Percentiles rank a stretch among this genome's conserved stretches.
phyloP scores from a whole-genome alignment of 805 yeast genomes.

The Wickerhamomyces hampshirensis region DNA sequence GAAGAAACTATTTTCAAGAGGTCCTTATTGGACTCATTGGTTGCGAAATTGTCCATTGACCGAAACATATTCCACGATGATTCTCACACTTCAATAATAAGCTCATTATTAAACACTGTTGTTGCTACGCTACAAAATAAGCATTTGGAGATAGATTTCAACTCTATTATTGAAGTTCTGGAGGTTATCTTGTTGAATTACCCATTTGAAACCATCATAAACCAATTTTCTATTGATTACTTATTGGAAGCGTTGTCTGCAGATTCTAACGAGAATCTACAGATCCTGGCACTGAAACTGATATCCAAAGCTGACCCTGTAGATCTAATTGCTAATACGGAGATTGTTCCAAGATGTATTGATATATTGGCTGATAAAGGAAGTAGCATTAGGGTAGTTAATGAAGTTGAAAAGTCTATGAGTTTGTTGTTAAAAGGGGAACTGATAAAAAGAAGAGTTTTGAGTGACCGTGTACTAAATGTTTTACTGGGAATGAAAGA shows the following conservation, averaged over 20 bases:
- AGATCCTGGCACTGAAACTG: slow-evolving; percentile 18
- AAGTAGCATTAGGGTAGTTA: slow-evolving; percentile 12
- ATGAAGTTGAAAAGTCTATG: slow-evolving; percentile 18
- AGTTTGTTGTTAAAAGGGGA: slow-evolving; percentile 12
- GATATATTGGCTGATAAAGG: slow-evolving; percentile 3
- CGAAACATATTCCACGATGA: too few species aligned
- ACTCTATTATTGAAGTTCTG: slow-evolving; percentile 12
- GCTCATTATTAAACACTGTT: too few species aligned
- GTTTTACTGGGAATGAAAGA: slow-evolving; percentile 8
- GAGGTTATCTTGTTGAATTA: slow-evolving; percentile 10
- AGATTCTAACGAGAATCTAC: slow-evolving; percentile 13
- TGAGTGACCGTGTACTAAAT: slow-evolving; percentile 9
- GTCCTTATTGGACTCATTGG: background rate
- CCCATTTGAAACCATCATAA: slow-evolving; percentile 15
- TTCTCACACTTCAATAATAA: too few species aligned
- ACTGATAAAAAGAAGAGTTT: slow-evolving; percentile 17
- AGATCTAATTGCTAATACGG: slow-evolving; percentile 22
- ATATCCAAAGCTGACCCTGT: slow-evolving; percentile 19
- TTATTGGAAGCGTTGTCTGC: slow-evolving; percentile 20
- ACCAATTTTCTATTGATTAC: slow-evolving; percentile 12
- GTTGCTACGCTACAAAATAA: slow-evolving; percentile 7
- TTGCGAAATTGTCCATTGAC: background rate
- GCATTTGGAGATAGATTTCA: slow-evolving; percentile 10
- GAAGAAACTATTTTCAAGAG: too few species aligned
- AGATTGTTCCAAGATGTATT: slow-evolving; percentile 13